Percentiles rank a stretch among this genome's conserved stretches.
Conservation (phyloP, 352 stramenopile species). For the Globisporangium spiculum region DNA sequence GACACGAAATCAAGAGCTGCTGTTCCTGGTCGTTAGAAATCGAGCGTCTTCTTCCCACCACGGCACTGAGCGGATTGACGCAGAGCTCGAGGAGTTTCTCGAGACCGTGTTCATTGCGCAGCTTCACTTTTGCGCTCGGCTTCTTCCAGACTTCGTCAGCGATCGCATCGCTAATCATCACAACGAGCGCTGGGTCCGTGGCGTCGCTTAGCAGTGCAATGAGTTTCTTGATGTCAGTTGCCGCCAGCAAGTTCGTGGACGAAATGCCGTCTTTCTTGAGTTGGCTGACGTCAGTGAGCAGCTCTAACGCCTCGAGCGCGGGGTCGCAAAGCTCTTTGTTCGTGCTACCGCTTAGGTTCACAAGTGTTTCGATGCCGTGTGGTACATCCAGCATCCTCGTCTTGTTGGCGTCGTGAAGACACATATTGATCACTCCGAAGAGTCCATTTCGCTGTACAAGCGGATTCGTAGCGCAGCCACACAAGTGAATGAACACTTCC, state of each 20-base stretch:
- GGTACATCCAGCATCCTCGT: constrained; percentile 60
- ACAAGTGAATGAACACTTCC: constrained; percentile 49
- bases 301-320: constrained; percentile 68
- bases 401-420: constrained; percentile 85
- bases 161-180: constrained; percentile 73
- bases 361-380: constrained; percentile 76
- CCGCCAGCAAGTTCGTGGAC: constrained; percentile 27
- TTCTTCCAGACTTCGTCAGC: constrained; percentile 74
- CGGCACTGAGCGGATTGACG: constrained; percentile 17
- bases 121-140: constrained; percentile 50
- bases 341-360: constrained; percentile 65
- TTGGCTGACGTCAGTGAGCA: constrained; percentile 66
- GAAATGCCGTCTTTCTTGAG: constrained; percentile 40
- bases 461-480: constrained; percentile 22
- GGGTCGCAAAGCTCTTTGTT: constrained; percentile 62
- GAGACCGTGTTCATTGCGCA: constrained; percentile 66
- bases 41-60: constrained; percentile 1
- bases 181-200: constrained; percentile 51
- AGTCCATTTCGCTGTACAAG: constrained; percentile 62
- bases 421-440: constrained; percentile 81
- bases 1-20: constrained; percentile 51
- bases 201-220: constrained; percentile 59
- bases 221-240: constrained; percentile 63
- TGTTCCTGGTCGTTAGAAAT: constrained; percentile 21
- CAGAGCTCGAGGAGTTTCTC: constrained; percentile 60